Percentiles rank a stretch among this genome's conserved stretches.
These are phyloP conservation scores for Coemansia sp. DNA, from an alignment of 192 early-diverging fungal genomes.

Conservation along the genomic window DNA sequence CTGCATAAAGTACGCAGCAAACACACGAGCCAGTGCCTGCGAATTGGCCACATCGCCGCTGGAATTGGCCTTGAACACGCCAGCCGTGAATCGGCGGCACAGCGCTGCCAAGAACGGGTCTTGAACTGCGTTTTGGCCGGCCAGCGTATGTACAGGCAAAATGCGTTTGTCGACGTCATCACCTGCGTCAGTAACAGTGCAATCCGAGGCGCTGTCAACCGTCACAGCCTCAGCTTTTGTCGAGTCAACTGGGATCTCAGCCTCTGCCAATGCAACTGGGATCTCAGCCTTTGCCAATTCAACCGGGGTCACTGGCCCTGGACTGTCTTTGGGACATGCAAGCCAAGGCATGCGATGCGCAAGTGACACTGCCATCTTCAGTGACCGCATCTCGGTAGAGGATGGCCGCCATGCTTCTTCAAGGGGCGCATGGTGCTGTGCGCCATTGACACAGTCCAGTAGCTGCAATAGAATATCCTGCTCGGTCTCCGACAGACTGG, in stretches of 20 bases:
- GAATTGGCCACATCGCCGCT: constrained; percentile 32
- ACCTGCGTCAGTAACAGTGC: constrained; percentile 10
- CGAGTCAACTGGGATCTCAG: background rate
- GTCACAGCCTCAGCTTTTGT: background rate
- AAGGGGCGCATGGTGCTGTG: constrained; percentile 61
- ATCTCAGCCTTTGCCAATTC: background rate
- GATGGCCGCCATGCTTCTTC: constrained; percentile 74
- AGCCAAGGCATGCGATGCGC: constrained; percentile 76
- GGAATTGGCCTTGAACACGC: constrained; percentile 32
- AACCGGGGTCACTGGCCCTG: background rate
- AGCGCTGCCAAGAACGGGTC: constrained; percentile 35
- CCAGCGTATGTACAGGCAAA: constrained; percentile 15
- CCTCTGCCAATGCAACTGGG: background rate
- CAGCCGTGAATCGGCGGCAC: constrained; percentile 32
- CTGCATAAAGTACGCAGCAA: constrained; percentile 42
- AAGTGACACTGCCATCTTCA: constrained; percentile 69
- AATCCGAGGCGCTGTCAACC: constrained; percentile 14
- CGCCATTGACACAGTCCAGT: constrained; percentile 56
- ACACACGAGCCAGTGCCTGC: constrained; percentile 30
- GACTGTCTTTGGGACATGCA: background rate
- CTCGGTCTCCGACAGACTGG: constrained; percentile 51
- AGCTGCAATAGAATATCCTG: constrained; percentile 58
- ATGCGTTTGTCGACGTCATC: constrained; percentile 20
- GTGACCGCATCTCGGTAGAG: constrained; percentile 63
- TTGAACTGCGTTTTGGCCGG: constrained; percentile 30